Base-by-base conservation (phyloP, 192 early-diverging fungal genomes). In the Podila horticola region DNA sequence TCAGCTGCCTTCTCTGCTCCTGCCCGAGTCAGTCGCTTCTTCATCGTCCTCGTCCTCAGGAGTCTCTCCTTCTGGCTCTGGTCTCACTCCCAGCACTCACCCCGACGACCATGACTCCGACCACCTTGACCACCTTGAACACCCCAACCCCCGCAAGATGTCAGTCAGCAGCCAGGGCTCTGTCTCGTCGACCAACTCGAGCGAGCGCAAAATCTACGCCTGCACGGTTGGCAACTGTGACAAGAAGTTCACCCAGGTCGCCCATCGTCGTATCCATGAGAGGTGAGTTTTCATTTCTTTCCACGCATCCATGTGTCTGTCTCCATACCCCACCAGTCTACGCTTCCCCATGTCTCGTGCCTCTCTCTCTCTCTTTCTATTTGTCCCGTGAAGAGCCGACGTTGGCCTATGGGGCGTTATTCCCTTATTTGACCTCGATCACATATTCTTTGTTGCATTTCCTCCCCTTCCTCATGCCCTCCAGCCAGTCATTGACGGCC, bases 251-350 rank as follows among this genome's bases (percentile, higher is more conserved):
- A 89, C 84, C 62, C 89, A 93, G 76, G 87, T 90, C 7, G 91
- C 92, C 13, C 92, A 93, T 72, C 88, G 93, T 36, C 90, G 90
- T 65, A 93, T 93, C 63, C 93, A 95, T 67, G 89, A 91, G 57
- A 76, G 88, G 67, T 79, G 66, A 41, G 69, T 34, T 29, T 45
- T 48, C 26, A 20, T 36, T 45, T 38, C 52, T 2, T 2, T 38
- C n/a, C 28, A 13, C 19, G 0, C 13, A 11, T 24, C 34, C 2
- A 11, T 41, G 15, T 30, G 3, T 19, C 8, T 1, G 19, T 2
- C 34, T 69, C 38, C 20, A n/a, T 69, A 31, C 57, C 60, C 62
- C 33, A n/a, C 34, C 41, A 4, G 15, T 45, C 41, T 17, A 45
- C 41, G 15, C 41, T 13, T 45, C 41, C 41, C 9, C 22, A 30